These are phyloP conservation scores for Arthrobotrys conoides DNA, from an alignment of 2,329 filamentous ascomycete genomes.

Conservation along the genomic window DNA sequence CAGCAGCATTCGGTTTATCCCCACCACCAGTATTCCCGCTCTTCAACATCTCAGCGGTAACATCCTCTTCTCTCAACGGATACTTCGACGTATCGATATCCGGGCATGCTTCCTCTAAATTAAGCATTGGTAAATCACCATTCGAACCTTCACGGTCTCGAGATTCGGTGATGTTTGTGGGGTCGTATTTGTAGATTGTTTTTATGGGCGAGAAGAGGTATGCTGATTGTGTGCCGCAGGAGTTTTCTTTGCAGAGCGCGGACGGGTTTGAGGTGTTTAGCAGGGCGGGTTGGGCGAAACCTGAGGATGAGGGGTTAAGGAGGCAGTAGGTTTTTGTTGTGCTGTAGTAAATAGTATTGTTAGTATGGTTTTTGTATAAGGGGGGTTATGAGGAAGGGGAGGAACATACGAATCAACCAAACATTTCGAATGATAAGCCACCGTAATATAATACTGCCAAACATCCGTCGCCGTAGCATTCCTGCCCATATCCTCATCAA, in stretches of 20 bases:
- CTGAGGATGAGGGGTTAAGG: not conserved
- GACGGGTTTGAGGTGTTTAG: slow-evolving; percentile 42
- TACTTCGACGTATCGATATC: slow-evolving; percentile 41
- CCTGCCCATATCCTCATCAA: not conserved
- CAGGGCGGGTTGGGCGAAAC: slow-evolving; percentile 8
- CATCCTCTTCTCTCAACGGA: slow-evolving; percentile 22
- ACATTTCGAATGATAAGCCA: slow-evolving; percentile 39
- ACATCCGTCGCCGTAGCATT: slow-evolving; percentile 2
- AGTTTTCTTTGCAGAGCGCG: slow-evolving; percentile 33
- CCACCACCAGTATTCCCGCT: slow-evolving; percentile 14
- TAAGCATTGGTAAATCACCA: slow-evolving; percentile 30
- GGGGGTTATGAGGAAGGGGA: not conserved
- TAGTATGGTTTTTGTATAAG: not conserved
- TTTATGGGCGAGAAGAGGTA: slow-evolving; percentile 44
- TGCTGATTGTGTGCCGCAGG: slow-evolving; percentile 35
- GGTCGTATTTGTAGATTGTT: slow-evolving; percentile 49
- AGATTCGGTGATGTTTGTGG: not conserved
- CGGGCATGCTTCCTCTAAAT: slow-evolving; percentile 38
- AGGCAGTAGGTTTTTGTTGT: slow-evolving; percentile 38
- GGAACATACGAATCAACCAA: slow-evolving; percentile 22
- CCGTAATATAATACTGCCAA: slow-evolving; percentile 43
- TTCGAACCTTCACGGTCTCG: not conserved
- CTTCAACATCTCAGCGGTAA: slow-evolving; percentile 28
- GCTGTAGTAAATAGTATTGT: not conserved
- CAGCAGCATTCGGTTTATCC: slow-evolving; percentile 23